A percentile compares a stretch with the other conserved stretches of the same genome.
These are phyloP conservation scores for Musa acuminata DNA, from an alignment of 176 grass and related monocot species.

Conservation along the genomic window DNA sequence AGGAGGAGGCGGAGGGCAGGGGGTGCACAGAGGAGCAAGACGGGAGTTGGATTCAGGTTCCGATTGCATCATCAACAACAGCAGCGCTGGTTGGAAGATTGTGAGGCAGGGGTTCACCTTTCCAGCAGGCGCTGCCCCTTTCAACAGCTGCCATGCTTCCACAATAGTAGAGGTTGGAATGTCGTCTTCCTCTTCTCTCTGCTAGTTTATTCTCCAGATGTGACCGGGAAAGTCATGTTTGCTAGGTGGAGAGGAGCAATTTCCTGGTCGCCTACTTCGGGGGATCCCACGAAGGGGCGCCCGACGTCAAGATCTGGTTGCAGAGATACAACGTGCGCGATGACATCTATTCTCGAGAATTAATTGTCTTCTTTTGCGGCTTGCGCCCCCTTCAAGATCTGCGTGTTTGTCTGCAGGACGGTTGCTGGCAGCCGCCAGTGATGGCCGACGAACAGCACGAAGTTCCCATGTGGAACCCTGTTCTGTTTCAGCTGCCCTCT, in stretches of 20 bases:
- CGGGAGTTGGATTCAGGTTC: background rate
- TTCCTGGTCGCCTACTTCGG: slow-evolving; percentile 90
- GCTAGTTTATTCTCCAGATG: background rate
- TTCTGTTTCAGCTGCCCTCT: slow-evolving; percentile 85
- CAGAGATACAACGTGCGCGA: slow-evolving; percentile 70
- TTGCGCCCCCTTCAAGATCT: no score
- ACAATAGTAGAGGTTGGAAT: slow-evolving; percentile 49
- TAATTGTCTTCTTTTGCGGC: no score
- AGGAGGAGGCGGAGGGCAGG: background rate
- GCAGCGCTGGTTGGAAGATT: slow-evolving; percentile 27
- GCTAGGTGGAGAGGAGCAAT: slow-evolving; percentile 40
- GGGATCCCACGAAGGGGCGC: slow-evolving; percentile 65
- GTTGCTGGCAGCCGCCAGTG: slow-evolving; percentile 53
- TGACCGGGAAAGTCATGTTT: background rate
- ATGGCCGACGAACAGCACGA: slow-evolving; percentile 63
- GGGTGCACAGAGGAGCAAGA: background rate
- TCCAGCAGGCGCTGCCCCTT: slow-evolving; percentile 29
- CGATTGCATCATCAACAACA: background rate
- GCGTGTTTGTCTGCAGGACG: slow-evolving; percentile 35
- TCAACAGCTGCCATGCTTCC: slow-evolving; percentile 71
- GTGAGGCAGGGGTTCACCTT: slow-evolving; percentile 48
- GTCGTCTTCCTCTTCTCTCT: background rate
- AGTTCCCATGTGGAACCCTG: slow-evolving; percentile 95
- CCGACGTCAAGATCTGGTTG: slow-evolving; percentile 91
- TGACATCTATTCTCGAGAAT: background rate